Base-by-base conservation (phyloP, 1,284 basidiomycete species). In the Apiotrichum akiyoshidainum region DNA sequence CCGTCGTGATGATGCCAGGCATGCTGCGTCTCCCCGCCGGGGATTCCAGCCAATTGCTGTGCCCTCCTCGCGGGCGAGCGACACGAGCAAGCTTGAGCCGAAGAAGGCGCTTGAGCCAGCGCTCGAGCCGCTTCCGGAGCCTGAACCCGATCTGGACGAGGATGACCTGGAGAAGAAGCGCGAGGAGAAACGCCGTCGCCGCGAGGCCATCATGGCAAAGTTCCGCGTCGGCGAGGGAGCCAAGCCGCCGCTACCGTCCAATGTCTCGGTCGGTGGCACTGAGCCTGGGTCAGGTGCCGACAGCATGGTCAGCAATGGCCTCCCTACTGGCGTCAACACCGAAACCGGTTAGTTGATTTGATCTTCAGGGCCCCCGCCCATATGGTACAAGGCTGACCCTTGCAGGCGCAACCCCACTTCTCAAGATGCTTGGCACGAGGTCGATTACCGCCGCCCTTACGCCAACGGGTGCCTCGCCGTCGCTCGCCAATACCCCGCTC, bases 141-240 rank as follows among this genome's bases (percentile, higher is more conserved):
- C 71, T 64, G 86, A 88, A 58, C 84, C 86, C 22, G 68, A 86
- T 37, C 67, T 70, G 34, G 77, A 81, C 9, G 83, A 84, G 34
- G 81, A 82, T 12, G 84, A 87, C 21, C 81, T 87, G 2, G 89
- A 91, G 70, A 83, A 86, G 58, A 79, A 87, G 5, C 80, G 92
- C 22, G 90, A 87, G 46, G 88, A 86, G 57, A 83, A 90, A n/a
- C 83, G 88, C 35, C 86, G 87, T 31, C 87, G 85, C 67, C 85
- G 92, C 42, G 86, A 87, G 65, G 91, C 89, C 22, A 92, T 96
- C 55, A 80, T 92, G 60, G 90, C 90, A 57, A 92, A 90, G 76
- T 89, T 92, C 76, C 58, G 54, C 16, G 54, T 58, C 1, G 62
- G 60, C 8, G 58, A 51, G 17, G 51, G 61, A 4, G 26, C 57